These are phyloP conservation scores for Ophiognomonia clavigignenti-juglandacearum DNA, from an alignment of 2,329 filamentous ascomycete species.

Conservation along the genomic window DNA sequence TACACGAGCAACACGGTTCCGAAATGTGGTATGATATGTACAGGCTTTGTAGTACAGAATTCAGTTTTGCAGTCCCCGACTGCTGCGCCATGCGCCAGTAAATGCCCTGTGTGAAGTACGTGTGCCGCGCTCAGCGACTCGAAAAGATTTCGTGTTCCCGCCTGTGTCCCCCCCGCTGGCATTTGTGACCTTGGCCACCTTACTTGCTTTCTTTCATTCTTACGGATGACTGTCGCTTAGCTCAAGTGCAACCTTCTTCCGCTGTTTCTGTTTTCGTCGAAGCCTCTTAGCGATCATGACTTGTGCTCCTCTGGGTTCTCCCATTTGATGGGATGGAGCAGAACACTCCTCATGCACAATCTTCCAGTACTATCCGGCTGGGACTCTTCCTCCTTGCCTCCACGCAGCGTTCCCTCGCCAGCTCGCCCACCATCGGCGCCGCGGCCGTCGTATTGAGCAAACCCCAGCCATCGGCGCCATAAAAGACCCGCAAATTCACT, in stretches of 20 bases:
- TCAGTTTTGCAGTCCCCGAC: not conserved
- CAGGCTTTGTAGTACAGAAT: slow-evolving; percentile 10
- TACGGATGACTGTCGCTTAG: not conserved
- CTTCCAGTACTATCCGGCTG: slow-evolving; percentile 47
- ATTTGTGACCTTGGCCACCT: not conserved
- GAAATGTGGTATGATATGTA: slow-evolving; percentile 6
- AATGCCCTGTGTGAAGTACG: slow-evolving; percentile 5
- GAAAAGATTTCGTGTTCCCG: not conserved
- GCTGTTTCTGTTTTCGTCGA: not conserved
- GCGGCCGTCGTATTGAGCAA: slow-evolving; percentile 47
- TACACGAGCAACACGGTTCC: not conserved
- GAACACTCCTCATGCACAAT: slow-evolving; percentile 74
- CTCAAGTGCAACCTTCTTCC: not conserved
- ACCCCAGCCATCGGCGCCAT: slow-evolving; percentile 73
- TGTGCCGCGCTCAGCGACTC: not conserved
- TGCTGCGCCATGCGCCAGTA: slow-evolving; percentile 14
- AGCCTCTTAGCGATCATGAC: not conserved
- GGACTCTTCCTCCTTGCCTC: slow-evolving; percentile 49
- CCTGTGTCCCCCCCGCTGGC: not conserved
- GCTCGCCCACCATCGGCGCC: slow-evolving; percentile 44
- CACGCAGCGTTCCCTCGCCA: slow-evolving; percentile 41
- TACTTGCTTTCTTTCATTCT: not conserved
- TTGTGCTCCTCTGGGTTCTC: slow-evolving; percentile 43
- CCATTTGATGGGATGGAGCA: slow-evolving; percentile 77
- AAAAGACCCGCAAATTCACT: slow-evolving; percentile 71